phyloP scores from a whole-genome alignment of 768 basidiomycete species.

The Tulasnella sp. region DNA sequence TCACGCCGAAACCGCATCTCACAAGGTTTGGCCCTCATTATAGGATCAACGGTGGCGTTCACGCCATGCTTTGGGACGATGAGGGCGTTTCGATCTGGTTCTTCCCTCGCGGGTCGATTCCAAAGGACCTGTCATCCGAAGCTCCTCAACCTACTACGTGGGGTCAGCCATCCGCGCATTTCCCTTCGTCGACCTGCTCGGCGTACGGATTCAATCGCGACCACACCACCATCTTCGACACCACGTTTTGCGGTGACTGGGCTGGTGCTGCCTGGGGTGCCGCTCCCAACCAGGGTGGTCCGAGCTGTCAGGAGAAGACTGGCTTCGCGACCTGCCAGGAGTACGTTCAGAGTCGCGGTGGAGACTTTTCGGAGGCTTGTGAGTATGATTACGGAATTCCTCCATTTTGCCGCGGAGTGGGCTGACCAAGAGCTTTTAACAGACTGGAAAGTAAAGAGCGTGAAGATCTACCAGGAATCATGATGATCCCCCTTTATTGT shows the following conservation, averaged over 20 bases:
- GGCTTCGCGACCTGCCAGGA: conserved; percentile 76
- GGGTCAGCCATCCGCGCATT: conserved; percentile 74
- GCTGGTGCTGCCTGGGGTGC: conserved; percentile 71
- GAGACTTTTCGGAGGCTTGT: conserved; percentile 74
- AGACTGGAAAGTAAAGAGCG: conserved; percentile 82
- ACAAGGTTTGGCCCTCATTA: background rate
- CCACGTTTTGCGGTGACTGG: conserved; percentile 90
- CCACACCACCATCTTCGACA: conserved; percentile 57
- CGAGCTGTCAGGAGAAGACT: conserved; percentile 80
- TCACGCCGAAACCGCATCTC: too few species aligned
- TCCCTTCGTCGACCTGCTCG: conserved; percentile 59
- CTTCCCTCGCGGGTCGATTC: conserved; percentile 71
- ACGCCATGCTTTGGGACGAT: conserved; percentile 79
- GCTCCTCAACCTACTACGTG: conserved; percentile 72
- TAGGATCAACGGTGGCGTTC: conserved; percentile 76
- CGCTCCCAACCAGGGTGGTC: conserved; percentile 71
- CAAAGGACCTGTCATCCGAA: conserved; percentile 68
- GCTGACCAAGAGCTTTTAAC: background rate
- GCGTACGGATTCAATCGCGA: conserved; percentile 43
- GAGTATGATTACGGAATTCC: conserved; percentile 41
- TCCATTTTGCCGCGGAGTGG: background rate
- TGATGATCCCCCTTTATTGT: conserved; percentile 27
- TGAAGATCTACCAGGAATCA: conserved; percentile 63
- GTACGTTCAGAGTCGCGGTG: conserved; percentile 70
- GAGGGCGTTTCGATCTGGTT: conserved; percentile 76